phyloP scores from a whole-genome alignment of 495 filamentous ascomycete species.

The Collariella sp. region DNA sequence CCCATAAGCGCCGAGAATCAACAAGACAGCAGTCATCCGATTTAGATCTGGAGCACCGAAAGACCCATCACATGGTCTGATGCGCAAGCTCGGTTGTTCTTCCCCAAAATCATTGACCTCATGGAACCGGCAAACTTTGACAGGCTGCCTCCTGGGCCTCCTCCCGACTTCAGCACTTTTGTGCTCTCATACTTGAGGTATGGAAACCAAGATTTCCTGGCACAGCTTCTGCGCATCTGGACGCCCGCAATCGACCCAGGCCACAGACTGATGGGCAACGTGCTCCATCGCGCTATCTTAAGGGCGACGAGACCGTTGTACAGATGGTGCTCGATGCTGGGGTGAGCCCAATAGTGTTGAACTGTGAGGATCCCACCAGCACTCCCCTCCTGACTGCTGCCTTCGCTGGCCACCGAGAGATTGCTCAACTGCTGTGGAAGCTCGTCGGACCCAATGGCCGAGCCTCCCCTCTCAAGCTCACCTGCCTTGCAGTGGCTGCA shows the following conservation, averaged over 20 bases:
- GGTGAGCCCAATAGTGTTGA: not conserved
- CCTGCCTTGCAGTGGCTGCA: not conserved
- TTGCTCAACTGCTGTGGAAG: not conserved
- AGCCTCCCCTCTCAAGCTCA: not conserved
- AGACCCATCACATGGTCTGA: too few species aligned
- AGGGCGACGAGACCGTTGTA: conserved; percentile 1
- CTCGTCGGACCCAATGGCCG: not conserved
- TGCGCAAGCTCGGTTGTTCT: too few species aligned
- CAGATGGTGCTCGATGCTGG: not conserved
- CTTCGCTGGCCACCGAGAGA: not conserved
- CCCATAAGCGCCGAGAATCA: too few species aligned
- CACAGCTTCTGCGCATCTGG: not conserved
- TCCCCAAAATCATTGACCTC: too few species aligned
- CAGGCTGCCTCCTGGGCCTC: too few species aligned
- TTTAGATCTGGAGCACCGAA: too few species aligned
- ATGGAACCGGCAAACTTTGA: too few species aligned
- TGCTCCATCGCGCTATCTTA: not conserved
- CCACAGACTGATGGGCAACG: not conserved
- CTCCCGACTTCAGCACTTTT: too few species aligned
- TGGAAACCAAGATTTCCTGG: not conserved
- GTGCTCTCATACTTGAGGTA: not conserved
- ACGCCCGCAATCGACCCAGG: not conserved
- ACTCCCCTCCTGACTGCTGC: not conserved
- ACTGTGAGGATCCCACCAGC: not conserved
- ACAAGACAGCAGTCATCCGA: too few species aligned